Conservation (phyloP, 2,329 filamentous ascomycete species). For the Eutypella sp. region DNA sequence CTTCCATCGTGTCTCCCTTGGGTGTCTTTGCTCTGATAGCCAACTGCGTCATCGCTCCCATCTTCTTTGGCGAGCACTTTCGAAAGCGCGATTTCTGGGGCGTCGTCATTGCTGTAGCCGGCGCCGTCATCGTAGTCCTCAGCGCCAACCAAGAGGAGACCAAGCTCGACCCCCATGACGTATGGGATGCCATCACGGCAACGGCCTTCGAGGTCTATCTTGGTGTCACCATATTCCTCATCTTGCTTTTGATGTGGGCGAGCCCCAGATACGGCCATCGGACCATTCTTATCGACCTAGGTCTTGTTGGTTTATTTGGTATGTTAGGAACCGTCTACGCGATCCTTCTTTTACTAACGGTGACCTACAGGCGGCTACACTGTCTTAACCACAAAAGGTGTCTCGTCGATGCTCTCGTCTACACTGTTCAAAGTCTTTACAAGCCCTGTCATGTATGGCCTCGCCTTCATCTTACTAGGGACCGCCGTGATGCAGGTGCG, state of each 20-base stretch:
- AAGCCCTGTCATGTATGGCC: conserved; percentile 84
- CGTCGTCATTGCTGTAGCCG: conserved; percentile 78
- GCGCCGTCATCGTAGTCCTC: conserved; percentile 87
- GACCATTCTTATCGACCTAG: conserved; percentile 86
- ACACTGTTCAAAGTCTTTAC: conserved; percentile 84
- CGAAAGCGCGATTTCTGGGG: conserved; percentile 80
- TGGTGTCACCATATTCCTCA: conserved; percentile 68
- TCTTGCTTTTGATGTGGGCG: conserved; percentile 71
- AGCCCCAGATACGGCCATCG: conserved; percentile 80
- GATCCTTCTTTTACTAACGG: conserved; percentile 11
- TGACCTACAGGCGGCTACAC: conserved; percentile 73
- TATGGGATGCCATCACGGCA: conserved; percentile 82
- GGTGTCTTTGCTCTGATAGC: conserved; percentile 96
- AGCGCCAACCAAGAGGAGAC: conserved; percentile 86
- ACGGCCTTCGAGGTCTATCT: conserved; percentile 91
- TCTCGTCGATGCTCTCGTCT: conserved; percentile 89
- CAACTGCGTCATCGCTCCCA: conserved; percentile 93
- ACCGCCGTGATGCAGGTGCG: conserved; percentile 96
- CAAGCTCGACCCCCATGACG: conserved; percentile 83
- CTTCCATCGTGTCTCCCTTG: conserved; percentile 92
- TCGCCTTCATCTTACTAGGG: conserved; percentile 71
- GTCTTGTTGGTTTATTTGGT: conserved; percentile 91
- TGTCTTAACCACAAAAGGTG: conserved; percentile 92
- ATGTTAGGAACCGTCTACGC: conserved; percentile 28
- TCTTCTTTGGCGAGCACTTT: conserved; percentile 89